phyloP scores from a whole-genome alignment of 306 rosid genomes.

The Begonia masoniana region DNA sequence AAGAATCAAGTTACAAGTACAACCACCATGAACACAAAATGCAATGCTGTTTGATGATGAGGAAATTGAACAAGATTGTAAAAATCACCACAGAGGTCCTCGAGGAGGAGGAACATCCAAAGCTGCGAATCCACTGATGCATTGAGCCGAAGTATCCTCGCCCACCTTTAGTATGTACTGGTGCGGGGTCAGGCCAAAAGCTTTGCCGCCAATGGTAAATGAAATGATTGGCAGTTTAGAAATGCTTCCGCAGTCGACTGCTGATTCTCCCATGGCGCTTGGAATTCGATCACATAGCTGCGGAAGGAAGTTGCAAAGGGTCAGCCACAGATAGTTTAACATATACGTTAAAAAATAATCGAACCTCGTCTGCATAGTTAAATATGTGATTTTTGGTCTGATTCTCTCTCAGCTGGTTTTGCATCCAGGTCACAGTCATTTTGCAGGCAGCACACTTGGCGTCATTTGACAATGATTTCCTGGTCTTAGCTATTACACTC shows the following conservation, averaged over 20 bases:
- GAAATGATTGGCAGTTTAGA: constrained; percentile 66
- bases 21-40: too few species aligned
- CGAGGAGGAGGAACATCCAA: constrained; percentile 86
- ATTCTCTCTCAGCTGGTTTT: constrained; percentile 57
- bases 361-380: constrained; percentile 48
- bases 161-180: constrained; percentile 80
- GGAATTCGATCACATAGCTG: constrained; percentile 84
- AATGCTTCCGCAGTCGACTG: constrained; percentile 52
- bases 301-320: constrained; percentile 4
- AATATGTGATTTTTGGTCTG: constrained; percentile 44
- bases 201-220: constrained; percentile 64
- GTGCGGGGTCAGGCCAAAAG: constrained; percentile 46
- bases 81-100: constrained; percentile 83
- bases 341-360: background rate
- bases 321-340: background rate
- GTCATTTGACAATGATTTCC: constrained; percentile 28
- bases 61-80: constrained; percentile 2
- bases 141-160: constrained; percentile 59
- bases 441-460: constrained; percentile 73
- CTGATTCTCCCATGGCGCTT: constrained; percentile 46
- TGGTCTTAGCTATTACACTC: constrained; percentile 50
- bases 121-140: constrained; percentile 78
- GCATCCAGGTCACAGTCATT: constrained; percentile 91
- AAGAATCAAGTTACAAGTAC: too few species aligned
- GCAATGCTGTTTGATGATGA: background rate